Evolutionary conservation across 345 rosid species (phyloP).

Genomic region (Aurinia saxatilis): DNA sequence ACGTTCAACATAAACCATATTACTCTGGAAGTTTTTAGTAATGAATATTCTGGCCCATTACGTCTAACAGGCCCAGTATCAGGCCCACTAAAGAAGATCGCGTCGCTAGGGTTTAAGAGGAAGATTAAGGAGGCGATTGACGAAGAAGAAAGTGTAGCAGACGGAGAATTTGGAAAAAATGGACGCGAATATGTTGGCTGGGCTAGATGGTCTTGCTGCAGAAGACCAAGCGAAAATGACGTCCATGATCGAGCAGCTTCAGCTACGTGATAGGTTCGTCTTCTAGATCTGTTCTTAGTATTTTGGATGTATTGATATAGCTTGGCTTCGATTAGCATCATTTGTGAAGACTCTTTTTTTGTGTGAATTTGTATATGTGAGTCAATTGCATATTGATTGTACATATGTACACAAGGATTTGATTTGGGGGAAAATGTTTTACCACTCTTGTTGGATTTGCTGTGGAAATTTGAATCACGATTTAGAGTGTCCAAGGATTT

Average conservation of each 20-base stretch:
- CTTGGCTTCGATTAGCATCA: not conserved
- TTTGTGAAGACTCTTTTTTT: not conserved
- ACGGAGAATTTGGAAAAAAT: conserved; percentile 21
- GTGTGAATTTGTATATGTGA: not conserved
- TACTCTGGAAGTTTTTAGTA: too few relatives aligned
- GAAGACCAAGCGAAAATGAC: conserved; percentile 71
- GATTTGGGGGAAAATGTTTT: not conserved
- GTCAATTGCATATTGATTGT: not conserved
- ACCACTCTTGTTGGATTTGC: not conserved
- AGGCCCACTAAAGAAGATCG: conserved; percentile 6
- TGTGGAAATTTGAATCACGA: not conserved
- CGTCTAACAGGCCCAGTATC: too few relatives aligned
- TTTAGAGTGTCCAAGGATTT: too few relatives aligned
- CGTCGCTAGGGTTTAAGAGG: conserved; percentile 23
- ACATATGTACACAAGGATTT: not conserved
- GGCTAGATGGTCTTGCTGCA: conserved; percentile 69
- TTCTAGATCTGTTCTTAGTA: not conserved
- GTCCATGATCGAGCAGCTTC: conserved; percentile 85
- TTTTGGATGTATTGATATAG: not conserved
- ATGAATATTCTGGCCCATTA: too few relatives aligned
- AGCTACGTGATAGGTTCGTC: conserved; percentile 72
- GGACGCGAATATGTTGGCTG: conserved; percentile 83
- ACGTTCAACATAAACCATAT: too few relatives aligned
- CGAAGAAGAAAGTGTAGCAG: not conserved
- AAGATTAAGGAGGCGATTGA: conserved; percentile 14